Conservation (phyloP, 2,329 filamentous ascomycete species). For the Xylariaceae sp. region DNA sequence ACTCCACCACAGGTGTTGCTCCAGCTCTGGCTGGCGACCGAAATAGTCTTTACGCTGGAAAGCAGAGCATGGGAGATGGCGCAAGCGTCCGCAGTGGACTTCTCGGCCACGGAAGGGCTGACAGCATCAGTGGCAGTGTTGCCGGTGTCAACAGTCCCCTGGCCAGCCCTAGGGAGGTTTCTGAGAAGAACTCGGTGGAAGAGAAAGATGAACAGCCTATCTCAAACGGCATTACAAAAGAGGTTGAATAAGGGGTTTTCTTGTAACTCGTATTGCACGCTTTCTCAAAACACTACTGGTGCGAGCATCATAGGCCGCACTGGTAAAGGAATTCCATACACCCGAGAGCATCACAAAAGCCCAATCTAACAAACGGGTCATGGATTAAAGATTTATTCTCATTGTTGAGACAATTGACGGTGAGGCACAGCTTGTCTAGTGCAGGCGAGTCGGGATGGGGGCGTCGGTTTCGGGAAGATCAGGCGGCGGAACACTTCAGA, state of each 20-base stretch:
- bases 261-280: no score
- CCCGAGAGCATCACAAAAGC: no score
- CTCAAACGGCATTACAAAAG: constrained; percentile 17
- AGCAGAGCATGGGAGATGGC: constrained; percentile 60
- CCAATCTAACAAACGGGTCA: no score
- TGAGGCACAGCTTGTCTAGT: constrained; percentile 1
- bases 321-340: no score
- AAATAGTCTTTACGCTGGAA: constrained; percentile 70
- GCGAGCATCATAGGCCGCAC: no score
- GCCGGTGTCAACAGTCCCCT: constrained; percentile 59
- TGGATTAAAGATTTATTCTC: no score
- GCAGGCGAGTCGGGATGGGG: constrained; percentile 4
- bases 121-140: constrained; percentile 78
- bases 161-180: constrained; percentile 50
- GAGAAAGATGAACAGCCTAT: constrained; percentile 28
- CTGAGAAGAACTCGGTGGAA: constrained; percentile 27
- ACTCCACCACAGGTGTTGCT: constrained; percentile 67
- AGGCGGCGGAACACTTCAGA: constrained; percentile 13
- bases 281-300: no score
- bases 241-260: constrained; percentile 15
- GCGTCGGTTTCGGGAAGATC: constrained; percentile 12
- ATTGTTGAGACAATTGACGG: no score
- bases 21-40: constrained; percentile 69
- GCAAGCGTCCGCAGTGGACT: constrained; percentile 75
- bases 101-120: constrained; percentile 71